Evolutionary conservation across 805 yeast genomes (phyloP), one percentile per base, ranked within the genome.

Genomic region (Barnettozyma salicaria): DNA sequence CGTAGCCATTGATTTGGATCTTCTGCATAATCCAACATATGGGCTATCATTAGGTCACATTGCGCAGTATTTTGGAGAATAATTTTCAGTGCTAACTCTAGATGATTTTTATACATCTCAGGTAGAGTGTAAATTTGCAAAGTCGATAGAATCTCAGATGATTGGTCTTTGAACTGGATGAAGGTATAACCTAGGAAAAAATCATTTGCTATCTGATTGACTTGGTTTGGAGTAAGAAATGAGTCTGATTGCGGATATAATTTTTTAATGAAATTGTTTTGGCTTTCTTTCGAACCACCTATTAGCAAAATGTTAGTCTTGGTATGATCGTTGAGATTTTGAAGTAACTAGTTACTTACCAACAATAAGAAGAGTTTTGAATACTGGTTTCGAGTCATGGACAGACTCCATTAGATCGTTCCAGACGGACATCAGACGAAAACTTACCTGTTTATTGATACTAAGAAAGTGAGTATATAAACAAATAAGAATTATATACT

Each of bases 121-220:
- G 48, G 38, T 6, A 49, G 12, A 4, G 54, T 44, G 25, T 48
- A 50, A 3, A 50, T 22, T 19, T 49, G 44, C 1, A 49, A 19
- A 2, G 49, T 44, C 19, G 51, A 39, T 8, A 49, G 23, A 7
- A 43, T 6, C n/a, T 44, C 45, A 7, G 40, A 23, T 2, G 39
- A 32, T n/a, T 35, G 29, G 19, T 50, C 49, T 12, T 35, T 44
- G 36, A 39, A 50, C 21, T 45, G 39, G 10, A 49, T 35, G 29
- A 25, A 50, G 2, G 52, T 43, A 34, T 52, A 53, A 0, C 49
- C 53, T 9, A 46, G 12, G 14, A 47, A 43, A 27, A 45, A 38
- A 2, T 30, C 30, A 24, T 45, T 47, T 1, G 53, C 43, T 8
- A 42, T 34, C 2, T 7, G 10, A 19, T 40, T 43, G 13, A 7